These are phyloP conservation scores for Phaeosphaeriaceae sp. DNA, from an alignment of 2,329 filamentous ascomycete species.

Conservation along the genomic window DNA sequence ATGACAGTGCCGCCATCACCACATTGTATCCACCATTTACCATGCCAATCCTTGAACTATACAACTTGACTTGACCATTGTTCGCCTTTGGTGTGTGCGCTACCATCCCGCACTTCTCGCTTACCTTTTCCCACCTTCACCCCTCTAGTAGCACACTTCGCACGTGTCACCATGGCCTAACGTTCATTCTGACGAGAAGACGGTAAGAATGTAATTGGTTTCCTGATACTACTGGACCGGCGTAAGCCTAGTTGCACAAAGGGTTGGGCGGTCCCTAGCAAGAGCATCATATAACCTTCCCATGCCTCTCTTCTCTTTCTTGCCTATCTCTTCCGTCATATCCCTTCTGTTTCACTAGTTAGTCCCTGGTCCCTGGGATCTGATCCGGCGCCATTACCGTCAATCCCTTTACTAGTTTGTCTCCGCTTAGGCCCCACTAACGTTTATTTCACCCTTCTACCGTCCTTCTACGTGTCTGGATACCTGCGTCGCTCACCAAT, in stretches of 20 bases:
- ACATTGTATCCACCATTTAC: conserved; percentile 27
- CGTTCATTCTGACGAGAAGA: conserved; percentile 29
- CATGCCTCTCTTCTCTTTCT: conserved; percentile 24
- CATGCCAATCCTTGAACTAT: conserved; percentile 16
- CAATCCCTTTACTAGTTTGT: conserved; percentile 32
- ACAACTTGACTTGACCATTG: conserved; percentile 19
- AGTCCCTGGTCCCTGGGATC: conserved; percentile 30
- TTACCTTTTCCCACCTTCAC: conserved; percentile 27
- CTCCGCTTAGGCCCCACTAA: conserved; percentile 33
- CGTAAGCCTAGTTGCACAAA: conserved; percentile 22
- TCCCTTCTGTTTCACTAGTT: conserved; percentile 36
- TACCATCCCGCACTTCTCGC: conserved; percentile 23
- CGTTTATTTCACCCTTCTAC: conserved; percentile 33
- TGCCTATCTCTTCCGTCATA: conserved; percentile 25
- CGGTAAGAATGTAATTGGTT: conserved; percentile 39
- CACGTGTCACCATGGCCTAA: conserved; percentile 42
- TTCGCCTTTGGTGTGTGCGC: conserved; percentile 23
- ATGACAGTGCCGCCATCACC: conserved; percentile 44
- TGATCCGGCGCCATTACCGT: conserved; percentile 35
- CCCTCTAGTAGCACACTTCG: conserved; percentile 27
- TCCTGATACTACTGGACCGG: conserved; percentile 29
- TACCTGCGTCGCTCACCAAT: conserved; percentile 4
- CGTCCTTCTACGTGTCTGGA: conserved; percentile 20
- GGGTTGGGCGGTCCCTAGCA: conserved; percentile 32
- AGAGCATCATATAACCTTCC: conserved; percentile 34